Conservation (phyloP, 495 filamentous ascomycete species). For the Tuber calosporum region DNA sequence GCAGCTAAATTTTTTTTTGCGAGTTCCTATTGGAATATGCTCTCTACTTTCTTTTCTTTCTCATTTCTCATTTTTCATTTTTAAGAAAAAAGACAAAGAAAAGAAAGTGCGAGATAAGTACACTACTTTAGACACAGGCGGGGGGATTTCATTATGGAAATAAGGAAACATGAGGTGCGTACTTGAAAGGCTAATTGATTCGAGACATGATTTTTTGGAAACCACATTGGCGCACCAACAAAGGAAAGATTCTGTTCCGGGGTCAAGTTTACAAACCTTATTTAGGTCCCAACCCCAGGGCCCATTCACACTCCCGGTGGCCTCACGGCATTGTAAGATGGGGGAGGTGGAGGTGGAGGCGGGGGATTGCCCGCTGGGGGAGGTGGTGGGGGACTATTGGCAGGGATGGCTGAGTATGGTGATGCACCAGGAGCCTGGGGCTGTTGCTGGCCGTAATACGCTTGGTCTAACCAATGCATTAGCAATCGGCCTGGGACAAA, state of each 20-base stretch:
- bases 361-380: conserved; percentile 32
- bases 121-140: background rate
- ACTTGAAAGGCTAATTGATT: conserved; percentile 1
- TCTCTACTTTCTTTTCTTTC: background rate
- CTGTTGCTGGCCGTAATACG: conserved; percentile 37
- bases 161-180: background rate
- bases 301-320: conserved; percentile 23
- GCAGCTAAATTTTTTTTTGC: background rate
- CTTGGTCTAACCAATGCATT: conserved; percentile 29
- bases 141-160: conserved; percentile 1
- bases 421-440: conserved; percentile 33
- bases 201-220: background rate
- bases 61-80: no score
- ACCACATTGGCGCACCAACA: background rate
- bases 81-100: background rate
- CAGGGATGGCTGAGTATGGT: conserved; percentile 25
- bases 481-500: background rate
- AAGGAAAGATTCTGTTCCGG: background rate
- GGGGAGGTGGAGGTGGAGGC: conserved; percentile 21
- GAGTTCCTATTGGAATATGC: conserved; percentile 2
- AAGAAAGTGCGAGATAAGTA: background rate
- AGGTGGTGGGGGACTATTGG: conserved; percentile 25
- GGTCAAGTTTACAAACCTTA: background rate
- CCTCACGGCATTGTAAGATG: conserved; percentile 30
- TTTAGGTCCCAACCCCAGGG: background rate